Base-by-base conservation (phyloP, 306 rosid genomes). In the Senna tora region DNA sequence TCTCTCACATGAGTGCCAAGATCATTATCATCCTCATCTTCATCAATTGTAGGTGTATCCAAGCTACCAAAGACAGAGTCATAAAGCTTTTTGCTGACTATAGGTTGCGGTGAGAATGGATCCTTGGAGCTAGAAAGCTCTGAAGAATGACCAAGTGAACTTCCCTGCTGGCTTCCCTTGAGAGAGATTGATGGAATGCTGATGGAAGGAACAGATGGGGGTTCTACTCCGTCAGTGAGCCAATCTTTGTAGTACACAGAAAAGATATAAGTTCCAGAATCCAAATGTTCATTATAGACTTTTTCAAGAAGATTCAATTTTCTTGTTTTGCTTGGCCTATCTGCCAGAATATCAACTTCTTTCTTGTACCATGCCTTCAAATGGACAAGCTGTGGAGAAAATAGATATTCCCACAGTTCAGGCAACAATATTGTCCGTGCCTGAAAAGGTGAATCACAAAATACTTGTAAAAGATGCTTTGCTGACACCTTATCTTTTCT, bases 161-260 rank as follows among this genome's bases (percentile, higher is more conserved):
- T 79, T 79, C 74, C 83, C 58, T 20, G 69, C 46, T 41, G 74
- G 78, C 67, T 63, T 78, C 71, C 83, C 41, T 15, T 21, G 68
- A 66, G 45, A 9, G 84, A 65, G 50, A 73, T 65, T 15, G 91
- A 76, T 52, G 98, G 97, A 76, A 83, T 59, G 20, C 67, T 57
- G 60, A 90, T 74, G 15, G 82, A 81, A 76, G 98, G 98, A 62
- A 80, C 42, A 19, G 86, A 4, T 68, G 97, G 92, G 78, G 86
- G 74, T 58, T 84, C 93, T 66, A 63, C 88, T 70, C 95, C 92
- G 77, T 86, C 96, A 10, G 81, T 81, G 22, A 93, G 90, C 98
- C 98, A 93, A 59, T 87, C 91, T 82, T 85, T 90, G 86, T 90
- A 90, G 86, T 90, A 93, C 41, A 78, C 69, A 38, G 93, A 84